phyloP scores from a whole-genome alignment of 345 rosid genomes.

The Salix dunnii region DNA sequence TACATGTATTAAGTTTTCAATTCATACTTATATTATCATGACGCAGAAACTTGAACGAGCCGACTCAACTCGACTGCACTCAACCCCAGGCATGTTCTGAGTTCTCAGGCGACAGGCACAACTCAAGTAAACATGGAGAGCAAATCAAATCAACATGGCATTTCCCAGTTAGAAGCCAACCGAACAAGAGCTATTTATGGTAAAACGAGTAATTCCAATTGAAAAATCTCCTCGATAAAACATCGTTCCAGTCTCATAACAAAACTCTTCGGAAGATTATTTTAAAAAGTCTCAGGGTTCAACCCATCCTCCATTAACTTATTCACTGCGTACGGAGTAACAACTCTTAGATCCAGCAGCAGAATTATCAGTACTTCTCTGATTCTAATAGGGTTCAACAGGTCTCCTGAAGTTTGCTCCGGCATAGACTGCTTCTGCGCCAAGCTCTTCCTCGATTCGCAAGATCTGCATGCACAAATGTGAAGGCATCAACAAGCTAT shows the following conservation, averaged over 20 bases:
- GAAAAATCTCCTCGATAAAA: neutral
- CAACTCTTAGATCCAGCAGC: neutral
- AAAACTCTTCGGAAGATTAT: slow-evolving; percentile 29
- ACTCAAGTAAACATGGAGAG: too few relatives aligned
- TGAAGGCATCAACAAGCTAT: neutral
- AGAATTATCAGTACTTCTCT: neutral
- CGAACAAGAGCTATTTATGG: neutral
- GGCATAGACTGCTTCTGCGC: slow-evolving; percentile 74
- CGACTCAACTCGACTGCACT: too few relatives aligned
- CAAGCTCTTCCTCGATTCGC: slow-evolving; percentile 94
- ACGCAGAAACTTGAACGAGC: too few relatives aligned
- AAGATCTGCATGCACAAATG: slow-evolving; percentile 45
- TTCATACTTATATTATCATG: too few relatives aligned
- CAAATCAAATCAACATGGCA: neutral
- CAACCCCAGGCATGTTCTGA: too few relatives aligned
- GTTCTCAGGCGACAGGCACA: too few relatives aligned
- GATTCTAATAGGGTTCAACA: slow-evolving; percentile 72
- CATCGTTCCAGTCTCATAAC: slow-evolving; percentile 12
- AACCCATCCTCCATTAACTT: slow-evolving; percentile 11
- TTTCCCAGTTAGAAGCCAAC: neutral
- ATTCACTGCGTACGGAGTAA: slow-evolving; percentile 9
- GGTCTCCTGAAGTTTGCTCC: slow-evolving; percentile 83
- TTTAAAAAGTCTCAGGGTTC: neutral
- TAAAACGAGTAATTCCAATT: neutral
- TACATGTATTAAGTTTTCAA: too few relatives aligned